These are phyloP conservation scores for Tylopilus sp. DNA, from an alignment of 1,284 basidiomycete genomes.

Conservation along the genomic window DNA sequence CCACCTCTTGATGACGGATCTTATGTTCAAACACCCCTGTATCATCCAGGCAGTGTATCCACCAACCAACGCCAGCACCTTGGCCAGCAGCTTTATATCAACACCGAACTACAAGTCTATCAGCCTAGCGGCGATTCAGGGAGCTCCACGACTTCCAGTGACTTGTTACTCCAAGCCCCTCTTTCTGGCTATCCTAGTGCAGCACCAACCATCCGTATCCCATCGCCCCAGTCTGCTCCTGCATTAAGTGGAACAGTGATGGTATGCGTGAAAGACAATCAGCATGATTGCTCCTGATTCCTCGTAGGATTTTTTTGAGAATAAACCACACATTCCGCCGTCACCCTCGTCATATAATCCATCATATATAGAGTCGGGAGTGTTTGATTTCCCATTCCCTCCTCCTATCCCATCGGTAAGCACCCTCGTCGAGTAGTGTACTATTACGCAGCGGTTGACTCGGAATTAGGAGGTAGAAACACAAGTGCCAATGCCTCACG, in stretches of 20 bases:
- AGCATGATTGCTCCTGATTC: not conserved
- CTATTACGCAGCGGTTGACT: conserved; percentile 15
- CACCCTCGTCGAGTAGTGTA: conserved; percentile 3
- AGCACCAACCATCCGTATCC: conserved; percentile 13
- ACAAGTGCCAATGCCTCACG: conserved; percentile 36
- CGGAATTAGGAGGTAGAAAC: conserved; percentile 34
- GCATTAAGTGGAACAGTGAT: conserved; percentile 11
- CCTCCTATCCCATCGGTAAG: conserved; percentile 25
- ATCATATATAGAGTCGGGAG: conserved; percentile 3
- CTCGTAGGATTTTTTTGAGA: conserved; percentile 20
- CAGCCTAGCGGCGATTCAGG: conserved; percentile 23
- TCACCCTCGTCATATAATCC: conserved; percentile 28
- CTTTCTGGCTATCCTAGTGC: not conserved
- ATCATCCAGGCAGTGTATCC: not conserved
- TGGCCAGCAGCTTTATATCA: conserved; percentile 27
- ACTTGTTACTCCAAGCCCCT: conserved; percentile 29
- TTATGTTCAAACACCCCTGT: not conserved
- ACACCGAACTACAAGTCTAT: conserved; percentile 24
- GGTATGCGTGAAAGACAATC: conserved; percentile 19
- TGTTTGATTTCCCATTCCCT: not conserved
- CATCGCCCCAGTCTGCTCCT: conserved; percentile 26
- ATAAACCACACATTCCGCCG: conserved; percentile 6
- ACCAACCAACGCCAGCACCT: conserved; percentile 16
- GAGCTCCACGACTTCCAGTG: conserved; percentile 32
- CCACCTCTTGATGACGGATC: not conserved